phyloP scores from a whole-genome alignment of 345 rosid genomes.

The Melaleuca alternifolia region DNA sequence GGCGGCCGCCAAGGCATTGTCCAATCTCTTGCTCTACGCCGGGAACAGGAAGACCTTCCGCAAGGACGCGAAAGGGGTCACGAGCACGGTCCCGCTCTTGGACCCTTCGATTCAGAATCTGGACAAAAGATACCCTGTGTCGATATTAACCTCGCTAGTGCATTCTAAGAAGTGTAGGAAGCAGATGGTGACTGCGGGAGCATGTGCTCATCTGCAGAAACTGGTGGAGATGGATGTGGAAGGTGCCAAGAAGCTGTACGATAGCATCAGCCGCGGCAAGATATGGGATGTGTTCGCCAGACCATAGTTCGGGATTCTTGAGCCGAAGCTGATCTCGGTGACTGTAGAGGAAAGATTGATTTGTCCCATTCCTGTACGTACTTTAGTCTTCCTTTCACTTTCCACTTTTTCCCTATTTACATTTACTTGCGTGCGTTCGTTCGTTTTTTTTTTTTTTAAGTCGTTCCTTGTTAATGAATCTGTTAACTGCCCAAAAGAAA shows the following conservation, averaged over 20 bases:
- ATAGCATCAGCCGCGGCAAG: slow-evolving; percentile 55
- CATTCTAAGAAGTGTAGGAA: slow-evolving; percentile 67
- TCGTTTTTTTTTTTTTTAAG: neutral
- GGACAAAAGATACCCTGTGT: slow-evolving; percentile 53
- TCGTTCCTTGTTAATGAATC: slow-evolving; percentile 28
- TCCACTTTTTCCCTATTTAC: neutral
- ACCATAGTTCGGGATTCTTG: neutral
- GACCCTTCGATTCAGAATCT: slow-evolving; percentile 48
- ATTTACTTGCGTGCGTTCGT: neutral
- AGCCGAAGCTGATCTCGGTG: neutral
- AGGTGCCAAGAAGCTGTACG: slow-evolving; percentile 78
- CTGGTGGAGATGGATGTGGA: slow-evolving; percentile 66
- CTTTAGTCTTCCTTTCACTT: neutral
- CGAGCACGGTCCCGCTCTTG: slow-evolving; percentile 50
- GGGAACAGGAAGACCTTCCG: slow-evolving; percentile 44
- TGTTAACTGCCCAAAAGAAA: neutral
- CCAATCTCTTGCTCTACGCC: slow-evolving; percentile 27
- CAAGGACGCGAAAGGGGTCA: slow-evolving; percentile 51
- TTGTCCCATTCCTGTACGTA: neutral
- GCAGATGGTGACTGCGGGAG: slow-evolving; percentile 69
- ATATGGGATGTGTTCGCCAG: slow-evolving; percentile 63
- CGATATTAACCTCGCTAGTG: slow-evolving; percentile 44
- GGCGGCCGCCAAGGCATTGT: slow-evolving; percentile 71
- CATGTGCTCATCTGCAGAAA: slow-evolving; percentile 58
- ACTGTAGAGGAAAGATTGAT: neutral